Base-by-base conservation (phyloP, 2,329 filamentous ascomycete species). In the Colletotrichum sp. region DNA sequence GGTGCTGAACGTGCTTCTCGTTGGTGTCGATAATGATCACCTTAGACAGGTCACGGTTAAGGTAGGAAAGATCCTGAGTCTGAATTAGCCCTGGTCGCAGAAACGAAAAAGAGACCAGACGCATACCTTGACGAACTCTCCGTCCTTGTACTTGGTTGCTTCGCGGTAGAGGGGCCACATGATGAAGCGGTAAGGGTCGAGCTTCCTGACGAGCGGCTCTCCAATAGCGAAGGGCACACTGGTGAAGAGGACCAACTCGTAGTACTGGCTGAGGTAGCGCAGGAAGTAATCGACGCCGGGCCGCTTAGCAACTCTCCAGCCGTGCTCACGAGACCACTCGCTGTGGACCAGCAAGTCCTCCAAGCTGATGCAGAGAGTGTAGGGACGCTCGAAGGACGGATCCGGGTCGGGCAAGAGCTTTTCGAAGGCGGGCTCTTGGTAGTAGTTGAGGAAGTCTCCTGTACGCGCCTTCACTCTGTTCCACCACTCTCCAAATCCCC, bases 281-380 rank as follows among this genome's bases (percentile, higher is more conserved):
- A 99, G 88, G 88, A 99, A 99, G 88, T 99, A 99, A 87, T 99
- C 97, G 77, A 98, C 92, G 62, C 97, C 97, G 44, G 97, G 97
- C 66, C 97, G 92, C 88, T 99, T 99, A 32, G 97, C 97, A 77
- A 98, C 91, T 79, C 96, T 93, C 96, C 97, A 99, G 75, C 97
- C 97, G 82, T 98, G 94, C 84, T 99, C 95, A 73, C 96, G 92
- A 28, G 93, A 92, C 97, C 97, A 99, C 84, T 98, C 95, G 82
- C 95, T 98, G 87, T 98, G 96, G 34, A 99, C 92, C 70, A 99
- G 90, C 81, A 99, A 90, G 84, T 99, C 96, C 84, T 99, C 97
- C 81, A 99, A 87, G 83, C 95, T 97, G 80, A 99, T 89, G 34
- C 98, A 96, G 34, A 99, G 90, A 1, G 97, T 99, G 85, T 98